A percentile compares a stretch with the other conserved stretches of the same genome.
These are phyloP conservation scores for Suillus clintonianus DNA, from an alignment of 768 basidiomycete genomes.

Conservation along the genomic window DNA sequence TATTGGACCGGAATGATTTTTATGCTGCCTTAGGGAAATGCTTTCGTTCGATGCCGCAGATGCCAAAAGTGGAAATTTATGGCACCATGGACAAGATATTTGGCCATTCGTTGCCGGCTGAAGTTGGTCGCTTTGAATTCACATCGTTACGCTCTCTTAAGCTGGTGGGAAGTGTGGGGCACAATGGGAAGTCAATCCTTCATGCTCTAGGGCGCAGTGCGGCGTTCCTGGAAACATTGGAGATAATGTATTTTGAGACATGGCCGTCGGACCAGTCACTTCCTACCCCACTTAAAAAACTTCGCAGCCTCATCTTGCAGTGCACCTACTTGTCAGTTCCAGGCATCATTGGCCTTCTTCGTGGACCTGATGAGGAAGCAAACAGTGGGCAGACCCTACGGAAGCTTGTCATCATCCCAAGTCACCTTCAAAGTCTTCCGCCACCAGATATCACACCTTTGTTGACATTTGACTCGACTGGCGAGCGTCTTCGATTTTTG, in stretches of 20 bases:
- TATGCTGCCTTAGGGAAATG: neutral
- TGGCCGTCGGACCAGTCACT: neutral
- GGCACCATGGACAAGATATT: neutral
- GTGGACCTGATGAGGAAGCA: neutral
- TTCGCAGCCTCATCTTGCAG: slow-evolving; percentile 2
- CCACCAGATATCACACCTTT: neutral
- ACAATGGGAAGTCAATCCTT: neutral
- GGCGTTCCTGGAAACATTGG: neutral
- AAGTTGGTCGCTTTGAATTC: neutral
- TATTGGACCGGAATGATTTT: neutral
- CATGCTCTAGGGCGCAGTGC: neutral
- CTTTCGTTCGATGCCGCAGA: neutral
- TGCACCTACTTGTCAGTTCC: neutral
- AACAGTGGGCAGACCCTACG: neutral
- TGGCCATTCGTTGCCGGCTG: neutral
- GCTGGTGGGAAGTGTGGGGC: neutral
- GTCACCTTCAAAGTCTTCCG: neutral
- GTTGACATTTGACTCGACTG: neutral
- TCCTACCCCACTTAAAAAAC: neutral
- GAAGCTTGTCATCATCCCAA: neutral
- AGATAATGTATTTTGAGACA: neutral
- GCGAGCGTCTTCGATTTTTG: neutral
- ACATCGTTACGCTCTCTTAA: neutral
- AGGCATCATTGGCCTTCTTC: neutral
- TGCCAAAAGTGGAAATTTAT: neutral